These are phyloP conservation scores for Boletales sp. DNA, from an alignment of 768 basidiomycete species.

Conservation along the genomic window DNA sequence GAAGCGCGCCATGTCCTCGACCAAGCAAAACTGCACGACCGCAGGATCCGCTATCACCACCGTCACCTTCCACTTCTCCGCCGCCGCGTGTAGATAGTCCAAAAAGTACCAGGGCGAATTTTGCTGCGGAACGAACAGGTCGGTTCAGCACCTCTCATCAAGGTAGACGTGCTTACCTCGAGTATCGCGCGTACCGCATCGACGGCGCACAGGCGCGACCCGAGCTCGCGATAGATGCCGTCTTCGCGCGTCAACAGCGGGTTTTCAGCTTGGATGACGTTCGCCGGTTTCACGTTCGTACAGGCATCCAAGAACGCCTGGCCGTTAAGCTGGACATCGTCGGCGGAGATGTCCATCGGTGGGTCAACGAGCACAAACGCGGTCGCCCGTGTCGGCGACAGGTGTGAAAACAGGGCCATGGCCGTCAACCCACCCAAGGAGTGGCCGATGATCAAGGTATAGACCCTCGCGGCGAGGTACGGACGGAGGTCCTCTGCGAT, in stretches of 20 bases:
- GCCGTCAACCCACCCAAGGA: slow-evolving; percentile 20
- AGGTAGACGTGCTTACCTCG: not conserved
- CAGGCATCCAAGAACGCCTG: not conserved
- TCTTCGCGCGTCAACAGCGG: slow-evolving; percentile 15
- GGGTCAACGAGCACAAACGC: not conserved
- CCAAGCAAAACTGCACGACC: not conserved
- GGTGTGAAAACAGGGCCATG: slow-evolving; percentile 7
- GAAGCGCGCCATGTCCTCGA: slow-evolving; percentile 14
- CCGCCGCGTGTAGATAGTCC: not conserved
- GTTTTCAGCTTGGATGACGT: slow-evolving; percentile 1
- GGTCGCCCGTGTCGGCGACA: no score
- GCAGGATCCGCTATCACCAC: slow-evolving; percentile 20
- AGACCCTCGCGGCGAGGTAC: slow-evolving; percentile 2
- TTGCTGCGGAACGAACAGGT: slow-evolving; percentile 4
- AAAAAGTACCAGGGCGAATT: slow-evolving; percentile 19
- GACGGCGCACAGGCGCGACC: slow-evolving; percentile 8
- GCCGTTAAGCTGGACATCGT: not conserved
- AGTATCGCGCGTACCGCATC: not conserved
- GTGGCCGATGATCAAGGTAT: slow-evolving; percentile 15
- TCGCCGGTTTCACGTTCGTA: not conserved
- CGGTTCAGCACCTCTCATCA: not conserved
- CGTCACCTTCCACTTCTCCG: slow-evolving; percentile 12
- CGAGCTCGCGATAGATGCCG: slow-evolving; percentile 5
- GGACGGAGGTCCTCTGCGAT: slow-evolving; percentile 13
- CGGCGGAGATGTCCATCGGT: not conserved